Percentiles rank a stretch among this genome's conserved stretches.
Conservation (phyloP, 306 rosid species). For the Luffa acutangula region DNA sequence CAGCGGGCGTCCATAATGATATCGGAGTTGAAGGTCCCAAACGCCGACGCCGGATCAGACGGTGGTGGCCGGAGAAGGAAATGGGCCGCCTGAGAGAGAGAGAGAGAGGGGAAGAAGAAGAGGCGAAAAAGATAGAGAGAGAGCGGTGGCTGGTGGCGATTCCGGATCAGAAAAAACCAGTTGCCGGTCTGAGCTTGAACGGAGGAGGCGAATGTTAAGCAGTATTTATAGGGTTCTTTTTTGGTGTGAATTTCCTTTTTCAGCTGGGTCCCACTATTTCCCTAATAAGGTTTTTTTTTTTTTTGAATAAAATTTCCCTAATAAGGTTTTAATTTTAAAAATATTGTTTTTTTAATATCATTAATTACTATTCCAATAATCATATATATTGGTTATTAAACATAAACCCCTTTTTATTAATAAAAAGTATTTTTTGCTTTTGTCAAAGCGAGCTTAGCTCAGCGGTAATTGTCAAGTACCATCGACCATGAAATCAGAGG, state of each 20-base stretch:
- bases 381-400: no score
- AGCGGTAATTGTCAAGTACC: no score
- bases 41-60: conserved; percentile 19
- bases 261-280: neutral
- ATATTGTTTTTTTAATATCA: neutral
- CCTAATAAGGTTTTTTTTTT: no score
- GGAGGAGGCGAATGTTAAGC: neutral
- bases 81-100: neutral
- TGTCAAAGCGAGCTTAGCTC: no score
- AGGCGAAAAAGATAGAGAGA: neutral
- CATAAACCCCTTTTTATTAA: no score
- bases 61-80: neutral
- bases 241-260: neutral
- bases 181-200: neutral
- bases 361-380: no score
- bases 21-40: neutral
- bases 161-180: neutral
- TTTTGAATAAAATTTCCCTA: no score
- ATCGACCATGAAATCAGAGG: no score
- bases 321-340: neutral
- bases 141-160: neutral
- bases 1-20: conserved; percentile 48
- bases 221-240: conserved; percentile 2
- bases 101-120: neutral
- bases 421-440: no score